Evolutionary conservation across 805 yeast genomes (phyloP), one percentile per base, ranked within the genome.

Genomic region (Kazachstania taianensis): DNA sequence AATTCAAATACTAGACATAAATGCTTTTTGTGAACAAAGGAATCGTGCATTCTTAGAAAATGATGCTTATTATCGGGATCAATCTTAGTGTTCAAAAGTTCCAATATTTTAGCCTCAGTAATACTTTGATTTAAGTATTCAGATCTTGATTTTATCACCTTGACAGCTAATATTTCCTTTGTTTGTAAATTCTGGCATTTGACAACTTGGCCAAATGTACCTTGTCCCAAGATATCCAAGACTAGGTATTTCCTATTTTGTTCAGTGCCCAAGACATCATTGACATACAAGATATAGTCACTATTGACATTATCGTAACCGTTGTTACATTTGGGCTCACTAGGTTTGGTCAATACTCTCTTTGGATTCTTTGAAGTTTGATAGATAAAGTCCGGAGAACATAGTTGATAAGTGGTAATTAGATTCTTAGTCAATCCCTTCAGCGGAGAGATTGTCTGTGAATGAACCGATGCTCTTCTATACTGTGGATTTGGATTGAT

Each of bases 151-250:
- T 89, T 92, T 40, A 92, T 83, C 30, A 92, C 94, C 60, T 92
- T 92, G 25, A 92, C 94, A 1, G 98, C 98, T 18, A 87, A 83
- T 15, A 89, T 73, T 42, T 84, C 89, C 53, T 85, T 92, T 31
- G 86, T 82, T 27, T 70, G 56, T 52, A 81, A 63, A 52, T 73
- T 73, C 42, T 61, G 65, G 61, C 97, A 89, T 61, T 92, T 92
- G 19, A 87, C 97, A 33, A 92, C 99, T 61, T 92, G 99, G 7
- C 98, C 98, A 67, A 92, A 92, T 1, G 98, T 87, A 5, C 99
- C 99, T 44, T 87, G 89, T 0, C 99, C 99, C 28, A 92, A 61
- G 12, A 92, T 69, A 57, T 89, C 97, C 39, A 92, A 63, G 5
- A 92, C 96, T 50, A 92, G 68, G 55, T 87, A 89, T 53, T 83